phyloP scores from a whole-genome alignment of 2,329 filamentous ascomycete genomes.

The Pseudogymnoascus sp. region DNA sequence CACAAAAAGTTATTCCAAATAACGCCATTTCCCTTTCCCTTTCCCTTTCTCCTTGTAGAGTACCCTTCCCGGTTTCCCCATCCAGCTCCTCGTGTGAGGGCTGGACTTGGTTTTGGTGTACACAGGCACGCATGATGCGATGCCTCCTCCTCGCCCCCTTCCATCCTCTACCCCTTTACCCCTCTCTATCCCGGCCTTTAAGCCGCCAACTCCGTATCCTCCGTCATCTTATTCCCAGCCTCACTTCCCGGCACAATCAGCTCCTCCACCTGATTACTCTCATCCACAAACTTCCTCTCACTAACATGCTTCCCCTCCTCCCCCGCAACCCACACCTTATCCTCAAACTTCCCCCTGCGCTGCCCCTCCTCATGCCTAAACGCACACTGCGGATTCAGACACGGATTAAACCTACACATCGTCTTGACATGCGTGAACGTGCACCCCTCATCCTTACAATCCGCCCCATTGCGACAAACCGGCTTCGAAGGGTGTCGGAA shows the following conservation, averaged over 20 bases:
- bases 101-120: neutral
- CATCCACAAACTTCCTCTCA: slow-evolving; percentile 79
- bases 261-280: slow-evolving; percentile 56
- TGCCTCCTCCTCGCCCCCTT: too few relatives aligned
- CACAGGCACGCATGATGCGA: neutral
- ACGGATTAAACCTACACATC: slow-evolving; percentile 85
- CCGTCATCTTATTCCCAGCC: neutral
- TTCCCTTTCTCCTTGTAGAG: neutral
- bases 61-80: neutral
- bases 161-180: too few relatives aligned
- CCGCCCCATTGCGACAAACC: slow-evolving; percentile 81
- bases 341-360: slow-evolving; percentile 67
- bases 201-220: neutral
- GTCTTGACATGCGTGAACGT: slow-evolving; percentile 82
- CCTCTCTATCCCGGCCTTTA: neutral
- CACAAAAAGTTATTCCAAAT: neutral
- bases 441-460: slow-evolving; percentile 74
- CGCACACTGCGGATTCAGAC: slow-evolving; percentile 76
- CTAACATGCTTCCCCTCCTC: slow-evolving; percentile 61
- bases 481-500: slow-evolving; percentile 86
- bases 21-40: neutral
- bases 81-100: neutral
- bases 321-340: slow-evolving; percentile 81
- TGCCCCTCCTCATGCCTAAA: slow-evolving; percentile 75
- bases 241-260: slow-evolving; percentile 23